Evolutionary conservation across 2,329 filamentous ascomycete species (phyloP).

Genomic region (Cladosporium cucumerinum): DNA sequence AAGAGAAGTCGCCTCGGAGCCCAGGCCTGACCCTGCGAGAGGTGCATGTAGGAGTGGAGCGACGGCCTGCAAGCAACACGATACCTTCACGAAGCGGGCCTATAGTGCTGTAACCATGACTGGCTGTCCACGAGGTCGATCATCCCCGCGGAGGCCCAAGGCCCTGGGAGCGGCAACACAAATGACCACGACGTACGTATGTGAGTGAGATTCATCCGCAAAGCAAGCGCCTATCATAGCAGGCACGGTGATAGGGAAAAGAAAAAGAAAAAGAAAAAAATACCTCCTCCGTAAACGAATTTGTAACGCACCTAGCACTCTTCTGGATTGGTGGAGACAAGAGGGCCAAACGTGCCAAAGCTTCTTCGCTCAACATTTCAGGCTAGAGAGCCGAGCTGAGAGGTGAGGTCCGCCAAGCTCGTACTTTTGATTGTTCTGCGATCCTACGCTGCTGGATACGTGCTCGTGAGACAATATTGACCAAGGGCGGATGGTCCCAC

Average conservation of each 20-base stretch:
- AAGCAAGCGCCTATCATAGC: not conserved
- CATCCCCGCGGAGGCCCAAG: not conserved
- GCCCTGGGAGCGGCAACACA: not conserved
- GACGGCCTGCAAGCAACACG: not conserved
- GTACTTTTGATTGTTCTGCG: not conserved
- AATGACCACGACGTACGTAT: not conserved
- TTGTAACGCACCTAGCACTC: not conserved
- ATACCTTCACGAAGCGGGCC: not conserved
- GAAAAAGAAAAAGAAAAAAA: no score
- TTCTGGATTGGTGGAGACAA: not conserved
- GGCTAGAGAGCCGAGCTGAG: not conserved
- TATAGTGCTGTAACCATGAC: constrained; percentile 8
- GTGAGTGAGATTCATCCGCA: not conserved
- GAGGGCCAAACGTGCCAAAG: not conserved
- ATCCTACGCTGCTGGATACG: not conserved
- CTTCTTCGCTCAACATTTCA: not conserved
- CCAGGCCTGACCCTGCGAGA: constrained; percentile 7
- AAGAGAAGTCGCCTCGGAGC: not conserved
- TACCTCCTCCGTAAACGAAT: no score
- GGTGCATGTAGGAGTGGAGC: not conserved
- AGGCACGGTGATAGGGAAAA: not conserved
- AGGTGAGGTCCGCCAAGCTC: not conserved
- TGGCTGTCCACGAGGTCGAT: not conserved
- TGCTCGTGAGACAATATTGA: not conserved
- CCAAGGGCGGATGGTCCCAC: not conserved